phyloP scores from a whole-genome alignment of 208 protist genomes.

The Naegleria fowleri region DNA sequence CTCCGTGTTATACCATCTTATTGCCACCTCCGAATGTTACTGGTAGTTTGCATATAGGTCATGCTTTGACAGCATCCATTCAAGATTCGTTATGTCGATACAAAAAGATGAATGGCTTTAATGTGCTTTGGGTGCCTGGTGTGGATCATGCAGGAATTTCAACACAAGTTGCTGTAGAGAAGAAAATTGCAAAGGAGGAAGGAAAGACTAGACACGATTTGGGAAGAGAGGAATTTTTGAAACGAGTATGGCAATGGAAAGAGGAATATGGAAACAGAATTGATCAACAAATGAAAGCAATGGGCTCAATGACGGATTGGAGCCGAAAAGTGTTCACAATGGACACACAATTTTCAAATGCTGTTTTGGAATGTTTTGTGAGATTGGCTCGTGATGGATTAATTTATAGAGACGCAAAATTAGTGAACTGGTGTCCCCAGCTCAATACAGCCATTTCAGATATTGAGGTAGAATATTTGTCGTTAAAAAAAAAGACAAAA shows the following conservation, averaged over 20 bases:
- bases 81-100: constrained; percentile 90
- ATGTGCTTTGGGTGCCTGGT: constrained; percentile 96
- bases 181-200: constrained; percentile 72
- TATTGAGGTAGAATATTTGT: constrained; percentile 94
- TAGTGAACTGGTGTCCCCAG: constrained; percentile 98
- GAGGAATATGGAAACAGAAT: constrained; percentile 89
- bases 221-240: constrained; percentile 90
- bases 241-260: constrained; percentile 96
- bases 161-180: constrained; percentile 98
- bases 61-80: constrained; percentile 92
- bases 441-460: constrained; percentile 99
- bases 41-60: constrained; percentile 97
- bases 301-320: constrained; percentile 98
- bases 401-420: constrained; percentile 89
- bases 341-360: constrained; percentile 78
- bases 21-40: constrained; percentile 99
- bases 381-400: constrained; percentile 87
- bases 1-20: constrained; percentile 80
- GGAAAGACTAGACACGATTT: constrained; percentile 79
- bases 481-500: constrained; percentile 45
- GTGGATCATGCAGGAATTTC: constrained; percentile 99
- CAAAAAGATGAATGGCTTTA: constrained; percentile 90
- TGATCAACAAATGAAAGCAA: constrained; percentile 81
- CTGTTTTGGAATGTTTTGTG: constrained; percentile 94
- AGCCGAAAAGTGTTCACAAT: constrained; percentile 96